Conservation (phyloP, 176 grass and related monocot genomes). For the Pharus latifolius region DNA sequence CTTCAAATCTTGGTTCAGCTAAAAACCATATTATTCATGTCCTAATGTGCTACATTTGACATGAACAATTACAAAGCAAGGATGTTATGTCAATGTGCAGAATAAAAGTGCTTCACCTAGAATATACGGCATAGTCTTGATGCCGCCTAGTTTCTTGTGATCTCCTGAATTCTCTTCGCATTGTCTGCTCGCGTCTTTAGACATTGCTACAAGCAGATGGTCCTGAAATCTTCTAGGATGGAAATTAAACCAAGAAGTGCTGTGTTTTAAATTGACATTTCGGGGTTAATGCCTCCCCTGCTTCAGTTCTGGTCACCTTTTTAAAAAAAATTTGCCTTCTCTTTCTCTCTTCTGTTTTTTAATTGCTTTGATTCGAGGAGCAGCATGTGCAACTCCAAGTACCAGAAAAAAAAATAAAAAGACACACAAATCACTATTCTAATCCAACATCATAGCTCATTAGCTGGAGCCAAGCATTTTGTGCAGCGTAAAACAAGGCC, state of each 20-base stretch:
- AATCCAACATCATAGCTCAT: background rate
- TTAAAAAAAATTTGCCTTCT: no score
- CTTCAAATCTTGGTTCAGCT: background rate
- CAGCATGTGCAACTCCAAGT: background rate
- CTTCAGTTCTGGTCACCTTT: background rate
- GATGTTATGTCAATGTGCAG: background rate
- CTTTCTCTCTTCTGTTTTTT: background rate
- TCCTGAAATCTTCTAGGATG: background rate
- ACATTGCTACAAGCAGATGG: background rate
- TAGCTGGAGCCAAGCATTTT: no score
- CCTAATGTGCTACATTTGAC: no score
- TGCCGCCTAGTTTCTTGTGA: slow-evolving; percentile 18
- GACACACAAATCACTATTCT: background rate
- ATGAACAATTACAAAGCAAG: no score
- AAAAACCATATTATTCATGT: background rate
- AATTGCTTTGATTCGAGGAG: background rate
- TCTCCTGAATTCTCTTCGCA: background rate
- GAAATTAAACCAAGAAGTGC: background rate
- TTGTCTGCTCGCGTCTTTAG: background rate
- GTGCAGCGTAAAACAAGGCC: no score
- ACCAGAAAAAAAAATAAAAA: background rate
- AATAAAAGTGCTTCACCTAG: slow-evolving; percentile 12
- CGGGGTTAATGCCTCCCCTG: slow-evolving; percentile 3
- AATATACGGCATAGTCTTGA: slow-evolving; percentile 52
- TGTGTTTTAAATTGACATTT: background rate